Evolutionary conservation across 768 basidiomycete genomes (phyloP), one percentile per base, ranked within the genome.

Genomic region (Lentinula boryana): DNA sequence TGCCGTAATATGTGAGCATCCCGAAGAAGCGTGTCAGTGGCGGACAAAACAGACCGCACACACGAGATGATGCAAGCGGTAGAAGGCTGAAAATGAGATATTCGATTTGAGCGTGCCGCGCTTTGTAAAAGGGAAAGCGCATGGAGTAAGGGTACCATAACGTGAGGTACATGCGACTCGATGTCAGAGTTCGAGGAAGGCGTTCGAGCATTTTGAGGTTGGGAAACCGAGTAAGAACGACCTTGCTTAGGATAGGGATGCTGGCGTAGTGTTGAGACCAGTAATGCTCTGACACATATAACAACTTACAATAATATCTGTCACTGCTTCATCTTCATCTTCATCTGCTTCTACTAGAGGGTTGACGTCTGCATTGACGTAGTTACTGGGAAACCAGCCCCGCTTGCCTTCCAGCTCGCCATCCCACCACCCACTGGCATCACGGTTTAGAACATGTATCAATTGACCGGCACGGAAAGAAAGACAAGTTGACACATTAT

Each of bases 341-440:
- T 88, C 86, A 63, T 75, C 62, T 55, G 54, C 13, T 44, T 83
- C 83, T 4, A 79, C 80, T 62, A 87, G 68, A 41, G 84, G 78
- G 56, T 79, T 79, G 55, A 82, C 76, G 64, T 88, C 86, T 15
- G 82, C 75, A 65, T 86, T 88, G 64, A 93, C 91, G 75, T 97
- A 98, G 74, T 98, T 99, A 68, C 93, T 95, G 18, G 97, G 97
- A 74, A 98, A 98, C 97, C 97, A 99, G 12, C 97, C 97, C 67
- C 95, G 78, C 62, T 87, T 76, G 2, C 87, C 90, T 38, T 93
- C 90, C 16, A 96, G 72, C 73, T 98, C 94, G 9, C 97, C 97
- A 69, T 99, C 95, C 96, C 96, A 98, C 97, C 97, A 98, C 0
- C 97, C 97, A 66, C 88, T 91, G 3, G 79, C 63, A 74, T 98